Conservation (phyloP, 257 asterid genomes). For the Solanum sejunctum region DNA sequence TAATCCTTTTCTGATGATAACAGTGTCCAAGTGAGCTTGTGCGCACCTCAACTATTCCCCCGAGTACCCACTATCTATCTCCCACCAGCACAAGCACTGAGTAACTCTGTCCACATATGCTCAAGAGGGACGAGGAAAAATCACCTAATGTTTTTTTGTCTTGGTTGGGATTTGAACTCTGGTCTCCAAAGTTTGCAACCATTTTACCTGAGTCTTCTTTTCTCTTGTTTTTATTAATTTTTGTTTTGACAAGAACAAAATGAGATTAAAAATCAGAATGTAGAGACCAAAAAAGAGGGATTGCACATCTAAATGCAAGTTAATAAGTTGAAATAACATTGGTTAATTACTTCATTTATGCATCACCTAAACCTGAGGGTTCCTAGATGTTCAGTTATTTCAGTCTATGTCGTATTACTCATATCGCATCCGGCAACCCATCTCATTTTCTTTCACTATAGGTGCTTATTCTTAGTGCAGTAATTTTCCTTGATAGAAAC, state of each 20-base stretch:
- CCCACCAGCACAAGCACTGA: neutral
- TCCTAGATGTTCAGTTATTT: neutral
- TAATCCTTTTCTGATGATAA: neutral
- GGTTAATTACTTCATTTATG: neutral
- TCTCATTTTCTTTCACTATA: neutral
- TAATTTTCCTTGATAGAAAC: neutral
- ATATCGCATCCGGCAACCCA: neutral
- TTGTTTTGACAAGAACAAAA: neutral
- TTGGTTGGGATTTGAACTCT: neutral
- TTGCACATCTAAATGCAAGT: neutral
- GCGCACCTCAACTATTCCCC: neutral
- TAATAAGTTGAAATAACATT: neutral
- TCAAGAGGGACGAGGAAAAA: neutral
- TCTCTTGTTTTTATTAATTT: neutral
- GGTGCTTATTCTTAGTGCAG: neutral
- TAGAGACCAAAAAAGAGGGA: neutral
- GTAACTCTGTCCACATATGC: neutral
- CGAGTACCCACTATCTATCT: neutral
- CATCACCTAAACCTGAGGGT: neutral
- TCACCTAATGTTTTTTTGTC: neutral
- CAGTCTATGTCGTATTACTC: neutral
- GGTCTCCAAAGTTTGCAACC: neutral
- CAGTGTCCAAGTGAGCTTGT: neutral
- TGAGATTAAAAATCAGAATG: neutral
- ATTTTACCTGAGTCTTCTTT: neutral